Conservation (phyloP, 139 green algal species). For the Chlamydomonas incerta region DNA sequence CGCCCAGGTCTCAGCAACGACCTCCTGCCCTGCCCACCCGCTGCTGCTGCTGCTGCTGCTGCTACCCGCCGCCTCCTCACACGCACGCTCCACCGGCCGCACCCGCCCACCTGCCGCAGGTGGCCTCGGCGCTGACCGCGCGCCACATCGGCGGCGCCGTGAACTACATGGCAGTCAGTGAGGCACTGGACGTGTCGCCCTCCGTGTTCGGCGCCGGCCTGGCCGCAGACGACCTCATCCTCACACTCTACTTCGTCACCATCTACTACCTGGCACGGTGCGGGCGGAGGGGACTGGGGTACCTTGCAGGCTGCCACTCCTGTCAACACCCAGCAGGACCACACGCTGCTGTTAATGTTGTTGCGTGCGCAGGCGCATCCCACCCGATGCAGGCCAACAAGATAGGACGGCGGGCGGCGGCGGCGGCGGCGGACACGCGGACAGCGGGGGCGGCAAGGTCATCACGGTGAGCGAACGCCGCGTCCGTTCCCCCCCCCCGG, state of each 20-base stretch:
- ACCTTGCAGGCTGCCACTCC: too few species aligned
- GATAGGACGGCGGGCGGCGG: not conserved
- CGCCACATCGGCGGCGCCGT: constrained; percentile 93
- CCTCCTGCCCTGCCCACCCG: not conserved
- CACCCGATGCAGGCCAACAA: constrained; percentile 50
- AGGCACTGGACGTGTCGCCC: constrained; percentile 68
- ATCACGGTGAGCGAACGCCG: not conserved
- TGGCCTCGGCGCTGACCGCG: constrained; percentile 85
- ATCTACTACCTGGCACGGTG: constrained; percentile 77
- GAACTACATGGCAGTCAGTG: constrained; percentile 92
- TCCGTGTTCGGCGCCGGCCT: constrained; percentile 80
- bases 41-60: too few species aligned
- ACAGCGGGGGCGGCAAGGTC: not conserved
- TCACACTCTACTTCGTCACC: constrained; percentile 85
- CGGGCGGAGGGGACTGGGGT: too few species aligned
- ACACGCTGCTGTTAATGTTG: too few species aligned
- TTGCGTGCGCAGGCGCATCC: constrained; percentile 37
- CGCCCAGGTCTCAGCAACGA: too few species aligned
- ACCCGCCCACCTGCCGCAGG: constrained; percentile 62
- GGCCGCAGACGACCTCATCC: constrained; percentile 94
- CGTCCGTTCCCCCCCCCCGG: too few species aligned
- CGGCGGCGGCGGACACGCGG: constrained; percentile 11
- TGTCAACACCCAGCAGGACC: too few species aligned
- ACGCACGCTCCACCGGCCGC: too few species aligned
- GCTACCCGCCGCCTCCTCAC: too few species aligned